phyloP scores from a whole-genome alignment of 2,329 filamentous ascomycete genomes.

The Colletotrichum sp. region DNA sequence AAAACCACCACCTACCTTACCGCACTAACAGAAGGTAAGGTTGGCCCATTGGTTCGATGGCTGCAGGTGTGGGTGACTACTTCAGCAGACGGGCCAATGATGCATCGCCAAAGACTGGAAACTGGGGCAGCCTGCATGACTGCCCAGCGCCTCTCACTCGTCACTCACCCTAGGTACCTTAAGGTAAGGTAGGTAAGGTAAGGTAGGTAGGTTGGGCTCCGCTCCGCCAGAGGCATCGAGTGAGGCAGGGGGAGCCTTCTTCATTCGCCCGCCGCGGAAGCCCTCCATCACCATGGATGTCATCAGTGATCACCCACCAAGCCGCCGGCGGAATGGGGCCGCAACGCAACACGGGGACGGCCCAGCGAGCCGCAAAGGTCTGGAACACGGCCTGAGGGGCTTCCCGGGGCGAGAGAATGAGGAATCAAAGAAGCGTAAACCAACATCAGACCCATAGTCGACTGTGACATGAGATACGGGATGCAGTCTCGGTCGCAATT shows the following conservation, averaged over 20 bases:
- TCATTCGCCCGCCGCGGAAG: constrained; percentile 4
- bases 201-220: neutral
- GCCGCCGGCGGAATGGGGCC: neutral
- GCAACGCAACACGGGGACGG: neutral
- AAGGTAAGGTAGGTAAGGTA: neutral
- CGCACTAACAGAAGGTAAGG: neutral
- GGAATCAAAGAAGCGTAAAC: neutral
- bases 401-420: neutral
- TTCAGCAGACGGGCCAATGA: constrained; percentile 3
- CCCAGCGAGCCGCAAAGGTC: neutral
- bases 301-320: neutral
- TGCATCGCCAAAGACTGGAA: neutral
- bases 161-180: neutral
- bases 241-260: neutral
- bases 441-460: neutral
- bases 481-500: neutral
- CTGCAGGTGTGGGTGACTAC: neutral
- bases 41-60: constrained; percentile 3
- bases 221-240: neutral
- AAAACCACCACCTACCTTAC: neutral
- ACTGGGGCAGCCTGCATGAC: constrained; percentile 20
- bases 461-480: neutral
- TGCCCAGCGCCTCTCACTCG: constrained; percentile 21
- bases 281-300: neutral
- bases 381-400: neutral